Percentiles rank a stretch among this genome's conserved stretches.
phyloP scores from a whole-genome alignment of 2,329 filamentous ascomycete genomes.

The Amauroascus niger region DNA sequence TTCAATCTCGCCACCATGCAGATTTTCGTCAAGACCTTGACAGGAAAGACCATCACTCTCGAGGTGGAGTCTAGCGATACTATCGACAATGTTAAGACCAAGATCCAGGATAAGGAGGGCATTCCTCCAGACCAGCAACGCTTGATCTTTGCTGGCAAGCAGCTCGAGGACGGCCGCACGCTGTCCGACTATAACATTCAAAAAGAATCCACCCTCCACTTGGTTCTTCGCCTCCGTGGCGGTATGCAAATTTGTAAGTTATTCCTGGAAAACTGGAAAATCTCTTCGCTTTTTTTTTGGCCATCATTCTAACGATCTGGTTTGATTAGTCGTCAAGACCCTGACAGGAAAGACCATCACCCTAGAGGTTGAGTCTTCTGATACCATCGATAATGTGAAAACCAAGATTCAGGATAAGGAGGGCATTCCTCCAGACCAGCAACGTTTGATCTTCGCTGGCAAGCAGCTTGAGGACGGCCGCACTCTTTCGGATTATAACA shows the following conservation, averaged over 20 bases:
- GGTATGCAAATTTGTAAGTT: constrained; percentile 54
- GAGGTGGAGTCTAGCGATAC: constrained; percentile 43
- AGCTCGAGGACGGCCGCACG: constrained; percentile 49
- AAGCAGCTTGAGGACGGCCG: constrained; percentile 51
- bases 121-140: constrained; percentile 51
- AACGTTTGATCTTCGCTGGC: constrained; percentile 49
- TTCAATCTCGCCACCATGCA: constrained; percentile 57
- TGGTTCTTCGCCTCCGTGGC: constrained; percentile 64
- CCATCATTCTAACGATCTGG: too few species aligned
- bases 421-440: constrained; percentile 50
- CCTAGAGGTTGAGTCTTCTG: constrained; percentile 42
- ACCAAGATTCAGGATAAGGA: constrained; percentile 53
- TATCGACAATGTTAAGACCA: constrained; percentile 49
- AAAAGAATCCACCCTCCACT: constrained; percentile 59
- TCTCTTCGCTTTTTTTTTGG: too few species aligned
- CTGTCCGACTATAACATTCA: constrained; percentile 49
- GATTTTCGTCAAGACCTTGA: constrained; percentile 94
- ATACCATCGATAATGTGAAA: constrained; percentile 48
- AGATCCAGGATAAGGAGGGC: constrained; percentile 52
- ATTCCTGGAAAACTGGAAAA: too few species aligned
- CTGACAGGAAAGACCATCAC: constrained; percentile 53
- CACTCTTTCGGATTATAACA: constrained; percentile 48
- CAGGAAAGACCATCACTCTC: constrained; percentile 48
- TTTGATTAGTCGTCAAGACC: constrained; percentile 64
- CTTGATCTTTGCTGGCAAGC: constrained; percentile 50